Percentiles rank a stretch among this genome's conserved stretches.
These are phyloP conservation scores for Sporobolomyces pararoseus DNA, from an alignment of 768 basidiomycete genomes.

Conservation along the genomic window DNA sequence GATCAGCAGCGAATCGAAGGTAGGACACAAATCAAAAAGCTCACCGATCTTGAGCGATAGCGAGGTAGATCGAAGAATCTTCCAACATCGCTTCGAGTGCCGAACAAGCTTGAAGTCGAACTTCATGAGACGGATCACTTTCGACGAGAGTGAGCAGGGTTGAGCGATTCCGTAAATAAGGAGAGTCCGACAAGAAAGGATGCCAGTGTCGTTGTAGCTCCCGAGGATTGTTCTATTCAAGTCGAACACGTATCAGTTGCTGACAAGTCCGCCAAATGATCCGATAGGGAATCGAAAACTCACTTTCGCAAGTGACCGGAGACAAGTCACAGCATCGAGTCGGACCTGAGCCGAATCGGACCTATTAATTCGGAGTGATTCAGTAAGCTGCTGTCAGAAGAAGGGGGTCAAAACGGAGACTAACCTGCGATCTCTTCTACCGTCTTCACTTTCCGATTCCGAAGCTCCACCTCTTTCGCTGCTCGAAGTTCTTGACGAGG, in stretches of 20 bases:
- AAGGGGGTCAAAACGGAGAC: too few species aligned
- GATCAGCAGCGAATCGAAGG: too few species aligned
- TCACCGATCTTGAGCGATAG: constrained; percentile 35
- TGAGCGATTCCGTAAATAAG: constrained; percentile 12
- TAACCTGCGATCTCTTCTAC: neutral
- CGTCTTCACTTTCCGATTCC: constrained; percentile 24
- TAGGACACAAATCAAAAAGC: too few species aligned
- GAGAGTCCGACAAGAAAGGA: constrained; percentile 36
- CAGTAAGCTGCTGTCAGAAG: too few species aligned
- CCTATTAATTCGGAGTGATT: neutral
- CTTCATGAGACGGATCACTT: constrained; percentile 16
- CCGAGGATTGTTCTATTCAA: neutral
- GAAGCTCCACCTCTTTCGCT: neutral
- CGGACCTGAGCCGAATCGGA: constrained; percentile 12
- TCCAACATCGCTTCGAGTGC: constrained; percentile 22
- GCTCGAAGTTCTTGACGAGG: neutral
- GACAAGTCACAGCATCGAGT: constrained; percentile 26
- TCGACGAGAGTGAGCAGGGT: constrained; percentile 29
- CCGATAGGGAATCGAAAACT: neutral
- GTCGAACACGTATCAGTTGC: neutral
- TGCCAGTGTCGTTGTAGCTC: constrained; percentile 28
- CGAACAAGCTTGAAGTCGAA: constrained; percentile 9
- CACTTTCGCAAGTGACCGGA: constrained; percentile 11
- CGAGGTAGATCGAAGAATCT: constrained; percentile 21
- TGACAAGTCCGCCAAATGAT: too few species aligned